These are phyloP conservation scores for Penicillium brevicompactum DNA, from an alignment of 2,329 filamentous ascomycete species.

Conservation along the genomic window DNA sequence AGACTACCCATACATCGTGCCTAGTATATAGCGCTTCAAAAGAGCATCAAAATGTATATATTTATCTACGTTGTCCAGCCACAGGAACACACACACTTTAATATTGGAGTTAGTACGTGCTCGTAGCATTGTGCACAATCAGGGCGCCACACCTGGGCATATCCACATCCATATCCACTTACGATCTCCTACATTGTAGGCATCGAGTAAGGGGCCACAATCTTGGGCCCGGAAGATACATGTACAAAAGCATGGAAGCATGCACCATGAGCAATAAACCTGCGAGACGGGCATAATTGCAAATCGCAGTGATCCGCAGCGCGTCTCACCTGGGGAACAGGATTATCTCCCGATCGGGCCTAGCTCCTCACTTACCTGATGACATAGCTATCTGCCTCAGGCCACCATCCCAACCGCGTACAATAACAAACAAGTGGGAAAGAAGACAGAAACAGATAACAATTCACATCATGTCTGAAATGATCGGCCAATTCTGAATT, in stretches of 20 bases:
- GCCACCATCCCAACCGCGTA: background rate
- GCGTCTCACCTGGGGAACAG: background rate
- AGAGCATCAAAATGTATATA: no score
- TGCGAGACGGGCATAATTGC: background rate
- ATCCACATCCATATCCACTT: background rate
- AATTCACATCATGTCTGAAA: background rate
- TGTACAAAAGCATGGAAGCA: background rate
- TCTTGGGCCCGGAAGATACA: background rate
- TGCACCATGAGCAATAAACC: background rate
- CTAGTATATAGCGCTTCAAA: no score
- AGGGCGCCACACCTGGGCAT: background rate
- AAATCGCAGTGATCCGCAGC: conserved; percentile 1
- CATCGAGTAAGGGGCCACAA: background rate
- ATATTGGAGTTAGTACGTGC: no score
- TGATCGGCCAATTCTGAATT: background rate
- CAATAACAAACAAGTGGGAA: conserved; percentile 1
- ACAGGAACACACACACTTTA: no score
- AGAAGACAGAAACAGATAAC: background rate
- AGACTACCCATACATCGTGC: no score
- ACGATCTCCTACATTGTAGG: background rate
- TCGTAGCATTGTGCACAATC: no score
- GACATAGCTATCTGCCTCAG: background rate
- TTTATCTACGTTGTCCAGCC: no score
- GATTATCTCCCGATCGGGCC: background rate
- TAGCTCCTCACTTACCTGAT: conserved; percentile 1